Base-by-base conservation (phyloP, 2,329 filamentous ascomycete species). In the Calonectria pauciramosa region DNA sequence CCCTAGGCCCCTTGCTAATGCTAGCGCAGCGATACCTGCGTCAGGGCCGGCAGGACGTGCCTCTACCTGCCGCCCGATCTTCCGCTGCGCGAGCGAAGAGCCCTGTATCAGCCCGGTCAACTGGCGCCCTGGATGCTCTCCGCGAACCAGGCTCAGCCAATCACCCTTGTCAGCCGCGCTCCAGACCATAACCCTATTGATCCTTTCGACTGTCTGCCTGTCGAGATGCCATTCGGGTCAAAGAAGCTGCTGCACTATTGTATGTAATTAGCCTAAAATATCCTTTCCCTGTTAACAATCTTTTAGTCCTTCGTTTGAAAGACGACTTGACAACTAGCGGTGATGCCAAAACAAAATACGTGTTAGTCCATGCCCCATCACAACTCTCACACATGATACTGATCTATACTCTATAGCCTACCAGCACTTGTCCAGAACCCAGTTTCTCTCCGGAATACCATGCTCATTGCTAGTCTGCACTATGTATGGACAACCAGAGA, bases 81-180 rank as follows among this genome's bases (percentile, higher is more conserved):
- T 28, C 56, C 56, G n/a, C 56, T 63, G 23, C 56, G 56, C 10
- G 56, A 63, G 56, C 56, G 56, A 36, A 63, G 56, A 41, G 56
- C 36, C 56, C 34, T 63, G 34, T 2, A 23, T 18, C 56, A 63
- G 56, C 56, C 56, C 20, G 56, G 56, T 13, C 36, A 63, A 28
- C 14, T 56, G 52, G 3, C 34, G n/a, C 56, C 56, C 7, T 63
- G 56, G 56, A 34, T 63, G 34, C 36, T 63, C 56, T 63, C 56
- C 6, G 56, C 56, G 14, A 63, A 63, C 34, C 56, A 26, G 23
- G 56, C 56, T 14, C 56, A 44, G 56, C 56, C 56, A 63, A 63
- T 63, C 56, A 63, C 7, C 23, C 26, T 60, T 11, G 16, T 63
- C 23, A 16, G 18, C 36, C 16, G 34, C 4, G 36, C 56, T 4